phyloP scores from a whole-genome alignment of 2,329 filamentous ascomycete genomes.

The Iodosphaeria phyllophila region DNA sequence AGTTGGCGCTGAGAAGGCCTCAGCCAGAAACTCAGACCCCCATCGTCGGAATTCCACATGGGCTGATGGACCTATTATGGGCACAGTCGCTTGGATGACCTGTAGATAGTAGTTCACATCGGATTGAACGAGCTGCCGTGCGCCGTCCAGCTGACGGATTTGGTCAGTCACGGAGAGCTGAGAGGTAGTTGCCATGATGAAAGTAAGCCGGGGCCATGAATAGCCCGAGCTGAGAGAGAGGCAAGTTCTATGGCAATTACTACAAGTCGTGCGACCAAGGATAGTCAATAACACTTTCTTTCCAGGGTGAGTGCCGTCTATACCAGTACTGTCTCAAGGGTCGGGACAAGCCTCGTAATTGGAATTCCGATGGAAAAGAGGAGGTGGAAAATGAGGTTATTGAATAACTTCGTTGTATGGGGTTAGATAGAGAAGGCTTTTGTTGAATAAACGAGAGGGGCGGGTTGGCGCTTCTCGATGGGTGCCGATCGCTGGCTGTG shows the following conservation, averaged over 20 bases:
- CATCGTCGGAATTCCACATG: constrained; percentile 76
- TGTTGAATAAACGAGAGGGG: too few species aligned
- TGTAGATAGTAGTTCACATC: constrained; percentile 80
- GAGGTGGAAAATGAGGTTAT: too few species aligned
- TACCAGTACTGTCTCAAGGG: too few species aligned
- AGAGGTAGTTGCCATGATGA: constrained; percentile 30
- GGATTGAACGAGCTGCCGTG: constrained; percentile 72
- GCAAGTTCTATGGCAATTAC: constrained; percentile 1
- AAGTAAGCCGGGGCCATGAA: constrained; percentile 7
- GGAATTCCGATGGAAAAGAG: too few species aligned
- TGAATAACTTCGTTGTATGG: too few species aligned
- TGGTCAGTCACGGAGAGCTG: constrained; percentile 49
- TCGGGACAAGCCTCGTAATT: too few species aligned
- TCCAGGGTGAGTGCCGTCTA: too few species aligned
- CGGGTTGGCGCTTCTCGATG: too few species aligned
- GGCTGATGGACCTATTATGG: constrained; percentile 62
- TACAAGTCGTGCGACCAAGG: too few species aligned
- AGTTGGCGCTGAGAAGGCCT: constrained; percentile 87
- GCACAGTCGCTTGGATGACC: constrained; percentile 83
- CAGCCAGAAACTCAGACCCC: constrained; percentile 89
- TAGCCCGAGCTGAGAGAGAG: constrained; percentile 3
- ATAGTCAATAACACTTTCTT: too few species aligned
- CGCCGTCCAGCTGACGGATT: constrained; percentile 74
- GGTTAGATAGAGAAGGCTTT: too few species aligned
- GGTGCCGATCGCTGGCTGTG: too few species aligned